Conservation (phyloP, 2,329 filamentous ascomycete genomes). For the Lachnellula willkommii region DNA sequence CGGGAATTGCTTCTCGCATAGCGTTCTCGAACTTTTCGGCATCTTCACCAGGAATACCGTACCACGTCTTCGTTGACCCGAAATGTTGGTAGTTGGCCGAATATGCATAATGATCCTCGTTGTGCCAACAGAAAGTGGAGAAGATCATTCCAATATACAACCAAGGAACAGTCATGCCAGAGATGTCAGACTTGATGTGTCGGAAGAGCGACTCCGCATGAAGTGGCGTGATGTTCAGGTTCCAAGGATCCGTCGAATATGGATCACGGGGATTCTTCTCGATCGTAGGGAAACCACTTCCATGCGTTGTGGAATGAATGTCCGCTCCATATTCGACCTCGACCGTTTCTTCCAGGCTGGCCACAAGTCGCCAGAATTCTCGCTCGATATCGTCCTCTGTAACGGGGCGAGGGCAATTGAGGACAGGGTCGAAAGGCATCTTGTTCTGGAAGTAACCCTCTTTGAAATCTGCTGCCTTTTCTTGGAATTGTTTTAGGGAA, state of each 20-base stretch:
- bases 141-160: constrained; percentile 99
- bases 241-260: constrained; percentile 91
- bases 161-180: constrained; percentile 99
- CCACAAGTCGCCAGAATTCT: constrained; percentile 94
- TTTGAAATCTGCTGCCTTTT: constrained; percentile 93
- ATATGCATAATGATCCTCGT: constrained; percentile 96
- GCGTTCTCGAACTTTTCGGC: constrained; percentile 92
- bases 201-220: constrained; percentile 89
- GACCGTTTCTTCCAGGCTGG: constrained; percentile 89
- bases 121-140: constrained; percentile 99
- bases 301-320: constrained; percentile 96
- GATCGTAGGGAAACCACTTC: constrained; percentile 91
- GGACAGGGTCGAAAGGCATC: constrained; percentile 78
- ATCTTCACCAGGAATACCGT: constrained; percentile 90
- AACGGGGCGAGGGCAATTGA: constrained; percentile 74
- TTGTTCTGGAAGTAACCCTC: constrained; percentile 87
- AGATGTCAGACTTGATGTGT: constrained; percentile 97
- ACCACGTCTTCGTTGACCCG: constrained; percentile 98
- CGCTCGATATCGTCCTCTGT: constrained; percentile 93
- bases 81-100: constrained; percentile 99
- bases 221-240: constrained; percentile 86
- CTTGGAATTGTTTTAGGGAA: constrained; percentile 91
- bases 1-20: constrained; percentile 91
- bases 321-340: constrained; percentile 98
- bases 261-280: constrained; percentile 83